Base-by-base conservation (phyloP, 441 rosid genomes). In the Croton setiger region DNA sequence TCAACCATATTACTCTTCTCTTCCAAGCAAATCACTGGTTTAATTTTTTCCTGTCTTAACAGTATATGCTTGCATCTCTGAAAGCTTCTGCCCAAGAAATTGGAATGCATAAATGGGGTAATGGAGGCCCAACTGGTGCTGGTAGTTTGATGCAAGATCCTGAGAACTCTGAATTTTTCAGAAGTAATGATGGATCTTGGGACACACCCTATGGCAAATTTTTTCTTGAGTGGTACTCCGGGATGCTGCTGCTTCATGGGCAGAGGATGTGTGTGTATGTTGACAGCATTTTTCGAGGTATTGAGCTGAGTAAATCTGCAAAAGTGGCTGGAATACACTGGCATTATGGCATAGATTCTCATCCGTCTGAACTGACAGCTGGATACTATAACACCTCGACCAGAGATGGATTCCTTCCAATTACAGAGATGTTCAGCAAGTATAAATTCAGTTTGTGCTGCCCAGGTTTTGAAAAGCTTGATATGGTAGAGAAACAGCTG, bases 181-280 rank as follows among this genome's bases (percentile, higher is more conserved):
- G 72, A 66, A 76, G 79, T 23, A 52, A 71, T 27, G 77, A 67
- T 18, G 85, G 89, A 43, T 70, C 78, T 17, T 83, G 89, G 87
- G 75, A 79, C 69, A 72, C 79, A 35, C 75, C 79, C n/a, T 76
- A 76, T 37, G 85, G 84, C 21, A 72, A 73, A 33, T 81, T 78
- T 75, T 85, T 85, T 60, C 83, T 85, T 21, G 73, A 76, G 44
- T 85, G 88, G 86, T 82, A 85, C 75, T 85, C 84, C 0, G 71
- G 78, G 47, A 76, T 77, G 85, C 77, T 85, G 72, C 74, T 85
- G 57, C 68, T 60, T 58, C 88, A 85, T 41, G 86, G 88, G 9
- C 82, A 83, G 74, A 82, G 82, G 64, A 75, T 85, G 68, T 75
- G 83, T 41, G 72, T 68, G 70, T 82, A 79, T 70, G 86, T 78